Conservation (phyloP, 306 rosid species). For the Ceratonia siliqua region DNA sequence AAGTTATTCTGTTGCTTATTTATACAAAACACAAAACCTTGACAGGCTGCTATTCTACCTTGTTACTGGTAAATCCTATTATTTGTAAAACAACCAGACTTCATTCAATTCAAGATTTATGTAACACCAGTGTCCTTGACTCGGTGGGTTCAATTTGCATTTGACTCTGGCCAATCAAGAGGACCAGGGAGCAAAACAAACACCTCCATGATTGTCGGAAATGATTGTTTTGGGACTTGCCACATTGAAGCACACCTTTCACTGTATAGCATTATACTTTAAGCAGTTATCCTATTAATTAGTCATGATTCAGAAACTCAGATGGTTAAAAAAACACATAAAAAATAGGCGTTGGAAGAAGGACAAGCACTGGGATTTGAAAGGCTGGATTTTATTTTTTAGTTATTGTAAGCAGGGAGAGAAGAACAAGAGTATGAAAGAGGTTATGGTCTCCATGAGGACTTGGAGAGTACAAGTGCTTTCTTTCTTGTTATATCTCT, state of each 20-base stretch:
- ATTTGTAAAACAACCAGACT: not conserved
- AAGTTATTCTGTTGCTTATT: not conserved
- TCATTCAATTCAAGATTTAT: constrained; percentile 17
- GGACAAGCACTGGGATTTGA: not conserved
- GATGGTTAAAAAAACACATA: constrained; percentile 8
- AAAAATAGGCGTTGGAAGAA: constrained; percentile 6
- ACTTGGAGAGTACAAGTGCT: not conserved
- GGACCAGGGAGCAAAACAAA: not conserved
- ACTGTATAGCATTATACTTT: constrained; percentile 4
- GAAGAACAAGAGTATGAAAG: not conserved
- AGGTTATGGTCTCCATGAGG: not conserved
- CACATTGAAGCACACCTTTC: not conserved
- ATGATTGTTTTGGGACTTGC: constrained; percentile 8
- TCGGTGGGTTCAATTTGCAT: constrained; percentile 20
- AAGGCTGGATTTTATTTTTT: not conserved
- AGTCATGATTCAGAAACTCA: not conserved
- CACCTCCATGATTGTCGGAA: not conserved
- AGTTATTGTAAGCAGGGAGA: not conserved
- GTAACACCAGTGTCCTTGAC: constrained; percentile 7
- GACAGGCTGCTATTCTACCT: constrained; percentile 2
- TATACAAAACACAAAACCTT: not conserved
- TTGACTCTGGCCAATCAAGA: constrained; percentile 18
- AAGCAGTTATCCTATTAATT: constrained; percentile 1
- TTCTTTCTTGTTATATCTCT: constrained; percentile 6
- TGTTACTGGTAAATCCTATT: not conserved